These are phyloP conservation scores for Aurifilum marmelostoma DNA, from an alignment of 2,329 filamentous ascomycete genomes.

Conservation along the genomic window DNA sequence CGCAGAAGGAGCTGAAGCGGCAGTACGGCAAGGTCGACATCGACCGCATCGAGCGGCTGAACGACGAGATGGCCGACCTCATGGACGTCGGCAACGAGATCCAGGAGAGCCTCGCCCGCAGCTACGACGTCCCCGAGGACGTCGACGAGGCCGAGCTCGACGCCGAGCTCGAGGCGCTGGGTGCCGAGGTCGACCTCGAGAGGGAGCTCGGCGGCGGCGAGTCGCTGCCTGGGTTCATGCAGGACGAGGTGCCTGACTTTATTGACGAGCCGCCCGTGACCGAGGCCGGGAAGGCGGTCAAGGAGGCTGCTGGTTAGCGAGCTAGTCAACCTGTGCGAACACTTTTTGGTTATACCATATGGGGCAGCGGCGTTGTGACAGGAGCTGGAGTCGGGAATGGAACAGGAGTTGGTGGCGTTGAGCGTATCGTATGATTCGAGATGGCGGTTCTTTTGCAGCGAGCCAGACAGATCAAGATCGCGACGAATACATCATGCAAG, in stretches of 20 bases:
- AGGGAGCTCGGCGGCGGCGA: slow-evolving; percentile 59
- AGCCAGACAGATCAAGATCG: neutral
- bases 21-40: slow-evolving; percentile 98
- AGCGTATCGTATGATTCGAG: neutral
- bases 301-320: slow-evolving; percentile 73
- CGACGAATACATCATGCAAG: neutral
- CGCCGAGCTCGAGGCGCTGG: slow-evolving; percentile 91
- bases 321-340: neutral
- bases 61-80: slow-evolving; percentile 98
- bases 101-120: slow-evolving; percentile 86
- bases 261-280: slow-evolving; percentile 86
- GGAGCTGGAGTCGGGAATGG: slow-evolving; percentile 7
- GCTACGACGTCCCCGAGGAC: slow-evolving; percentile 95
- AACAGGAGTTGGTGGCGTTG: neutral
- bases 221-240: slow-evolving; percentile 81
- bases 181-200: slow-evolving; percentile 91
- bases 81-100: slow-evolving; percentile 99
- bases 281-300: slow-evolving; percentile 66
- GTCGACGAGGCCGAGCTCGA: slow-evolving; percentile 96
- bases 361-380: neutral
- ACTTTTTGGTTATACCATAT: neutral
- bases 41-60: slow-evolving; percentile 94
- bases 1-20: slow-evolving; percentile 86
- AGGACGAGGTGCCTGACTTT: slow-evolving; percentile 89
- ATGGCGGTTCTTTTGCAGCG: neutral